Evolutionary conservation across 768 basidiomycete genomes (phyloP).

Genomic region (Auriculariales sp.): DNA sequence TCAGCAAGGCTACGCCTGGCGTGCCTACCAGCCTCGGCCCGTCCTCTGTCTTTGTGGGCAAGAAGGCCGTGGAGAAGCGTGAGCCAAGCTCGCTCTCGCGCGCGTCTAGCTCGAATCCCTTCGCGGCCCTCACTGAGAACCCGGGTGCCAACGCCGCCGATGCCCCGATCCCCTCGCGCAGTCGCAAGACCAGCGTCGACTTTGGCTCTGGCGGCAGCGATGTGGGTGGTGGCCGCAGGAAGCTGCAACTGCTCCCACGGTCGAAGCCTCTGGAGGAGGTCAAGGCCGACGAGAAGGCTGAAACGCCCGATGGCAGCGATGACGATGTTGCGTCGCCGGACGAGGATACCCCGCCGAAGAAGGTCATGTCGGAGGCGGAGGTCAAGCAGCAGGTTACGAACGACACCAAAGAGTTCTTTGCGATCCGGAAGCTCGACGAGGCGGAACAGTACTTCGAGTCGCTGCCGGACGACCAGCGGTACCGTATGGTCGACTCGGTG

Average conservation of each 20-base stretch:
- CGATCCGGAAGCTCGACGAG: conserved; percentile 70
- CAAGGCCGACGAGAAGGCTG: conserved; percentile 22
- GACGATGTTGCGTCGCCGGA: conserved; percentile 29
- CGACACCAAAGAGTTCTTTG: conserved; percentile 78
- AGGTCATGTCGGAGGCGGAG: conserved; percentile 44
- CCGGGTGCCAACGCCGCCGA: conserved; percentile 42
- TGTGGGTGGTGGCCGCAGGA: conserved; percentile 39
- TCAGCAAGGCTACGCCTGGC: conserved; percentile 37
- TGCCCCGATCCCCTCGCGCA: conserved; percentile 30
- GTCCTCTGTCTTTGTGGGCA: conserved; percentile 65
- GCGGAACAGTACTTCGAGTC: conserved; percentile 75
- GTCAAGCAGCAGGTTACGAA: conserved; percentile 66
- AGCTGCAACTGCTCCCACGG: conserved; percentile 65
- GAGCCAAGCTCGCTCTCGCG: conserved; percentile 59
- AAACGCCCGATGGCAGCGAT: conserved; percentile 33
- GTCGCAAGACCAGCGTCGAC: conserved; percentile 38
- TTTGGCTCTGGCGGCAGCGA: conserved; percentile 28
- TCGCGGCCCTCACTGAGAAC: conserved; percentile 60
- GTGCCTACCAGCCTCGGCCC: conserved; percentile 70
- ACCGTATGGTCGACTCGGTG: conserved; percentile 58
- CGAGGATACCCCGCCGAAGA: conserved; percentile 19
- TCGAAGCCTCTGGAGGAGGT: conserved; percentile 40
- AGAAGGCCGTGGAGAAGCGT: conserved; percentile 47
- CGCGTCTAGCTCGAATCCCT: conserved; percentile 73
- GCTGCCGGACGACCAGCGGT: conserved; percentile 50